Base-by-base conservation (phyloP, 75 land plant genomes). In the Picea sitchensis region DNA sequence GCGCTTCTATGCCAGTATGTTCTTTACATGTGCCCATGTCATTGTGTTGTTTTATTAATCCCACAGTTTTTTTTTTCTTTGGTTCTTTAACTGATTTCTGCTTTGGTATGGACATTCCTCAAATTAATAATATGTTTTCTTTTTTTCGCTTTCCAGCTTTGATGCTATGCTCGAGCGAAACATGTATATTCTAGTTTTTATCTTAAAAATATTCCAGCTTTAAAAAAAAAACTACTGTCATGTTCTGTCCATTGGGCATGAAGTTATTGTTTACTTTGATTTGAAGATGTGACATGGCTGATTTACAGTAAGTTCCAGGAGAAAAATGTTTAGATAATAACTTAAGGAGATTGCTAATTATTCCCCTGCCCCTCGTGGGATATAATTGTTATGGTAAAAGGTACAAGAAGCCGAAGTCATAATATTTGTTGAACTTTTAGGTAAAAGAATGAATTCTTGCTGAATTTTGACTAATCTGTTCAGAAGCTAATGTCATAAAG, bases 1-100 rank as follows among this genome's bases (percentile, higher is more conserved):
- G 60, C 85, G 83, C 61, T 83, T 83, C 38, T 67, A 81, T 57
- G 47, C 78, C 8, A 83, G 85, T 83, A 63, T 60, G 62, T 73
- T 80, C 30, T 75, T 47, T 75, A 31, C 26, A 77, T n/a, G 1
- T 76, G 41, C 17, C 58, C 14, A 30, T 54, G 30, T 59, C 6
- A 41, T 41, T 5, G 38, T 69, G 73, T 6, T 41, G 51, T 69
- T 14, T 44, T 32, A 56, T 30, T 23, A 69, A 31, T 41, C 8
- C 47, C 34, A 41, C 17, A 41, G 8, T 5, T 20, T 69, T 12
- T 51, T 51, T 69, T 18, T 41, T 5, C n/a, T 38, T 38, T 69
- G 73, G 38, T 41, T 65, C 18, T 36, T 69, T 11, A 6, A 18
- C 38, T 41, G 67, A 41, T 69, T 69, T 69, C n/a, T 69, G 15